phyloP scores from a whole-genome alignment of 2,329 filamentous ascomycete genomes.

The Escovopsis sp. region DNA sequence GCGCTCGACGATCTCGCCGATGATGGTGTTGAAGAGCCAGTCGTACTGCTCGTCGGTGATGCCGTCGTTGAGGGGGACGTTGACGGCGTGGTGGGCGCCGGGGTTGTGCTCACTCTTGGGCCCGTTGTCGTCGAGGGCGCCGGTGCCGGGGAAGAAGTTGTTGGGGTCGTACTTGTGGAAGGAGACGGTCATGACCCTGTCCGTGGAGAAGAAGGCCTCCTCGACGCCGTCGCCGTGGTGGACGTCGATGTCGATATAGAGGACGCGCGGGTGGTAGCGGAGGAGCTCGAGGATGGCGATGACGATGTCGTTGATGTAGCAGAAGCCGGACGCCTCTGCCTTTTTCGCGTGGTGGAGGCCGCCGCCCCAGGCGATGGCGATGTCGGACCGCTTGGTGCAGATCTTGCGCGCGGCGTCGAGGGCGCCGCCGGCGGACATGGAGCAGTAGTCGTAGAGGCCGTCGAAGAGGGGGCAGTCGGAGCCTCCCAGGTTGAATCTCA shows the following conservation, averaged over 20 bases:
- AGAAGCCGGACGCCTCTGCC: constrained; percentile 86
- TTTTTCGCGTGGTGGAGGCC: constrained; percentile 95
- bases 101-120: constrained; percentile 71
- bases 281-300: constrained; percentile 82
- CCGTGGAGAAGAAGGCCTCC: constrained; percentile 79
- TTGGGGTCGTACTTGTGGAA: constrained; percentile 90
- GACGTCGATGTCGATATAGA: constrained; percentile 92
- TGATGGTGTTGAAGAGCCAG: constrained; percentile 67
- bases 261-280: constrained; percentile 64
- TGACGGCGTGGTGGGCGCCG: constrained; percentile 78
- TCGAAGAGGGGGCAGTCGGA: constrained; percentile 96
- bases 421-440: constrained; percentile 80
- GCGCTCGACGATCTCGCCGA: constrained; percentile 61
- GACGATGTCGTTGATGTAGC: constrained; percentile 98
- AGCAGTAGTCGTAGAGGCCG: constrained; percentile 88
- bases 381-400: constrained; percentile 73
- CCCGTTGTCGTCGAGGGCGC: constrained; percentile 73
- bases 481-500: constrained; percentile 72
- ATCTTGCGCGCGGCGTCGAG: constrained; percentile 86
- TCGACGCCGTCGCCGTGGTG: constrained; percentile 87
- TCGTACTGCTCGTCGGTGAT: constrained; percentile 86
- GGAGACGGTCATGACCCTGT: constrained; percentile 81
- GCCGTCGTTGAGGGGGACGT: constrained; percentile 79
- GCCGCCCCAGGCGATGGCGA: constrained; percentile 95
- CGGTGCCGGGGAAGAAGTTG: constrained; percentile 81